Conservation (phyloP, 2,329 filamentous ascomycete genomes). For the Monilinia vaccinii-corymbosi region DNA sequence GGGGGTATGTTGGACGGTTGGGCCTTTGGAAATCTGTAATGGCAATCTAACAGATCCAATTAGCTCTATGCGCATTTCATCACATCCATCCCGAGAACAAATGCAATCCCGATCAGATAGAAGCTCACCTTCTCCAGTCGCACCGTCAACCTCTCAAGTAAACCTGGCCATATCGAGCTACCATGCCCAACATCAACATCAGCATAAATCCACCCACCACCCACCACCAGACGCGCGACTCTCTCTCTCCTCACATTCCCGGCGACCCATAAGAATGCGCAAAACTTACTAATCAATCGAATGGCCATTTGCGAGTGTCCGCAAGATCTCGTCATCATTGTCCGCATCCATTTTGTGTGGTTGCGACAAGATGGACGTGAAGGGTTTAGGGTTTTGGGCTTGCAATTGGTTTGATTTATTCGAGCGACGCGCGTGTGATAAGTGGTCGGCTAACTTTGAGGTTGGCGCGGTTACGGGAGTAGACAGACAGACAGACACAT, state of each 20-base stretch:
- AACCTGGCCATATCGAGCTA: constrained; percentile 33
- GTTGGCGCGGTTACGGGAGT: not conserved
- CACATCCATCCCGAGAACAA: not conserved
- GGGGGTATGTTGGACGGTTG: constrained; percentile 22
- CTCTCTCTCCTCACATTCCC: not conserved
- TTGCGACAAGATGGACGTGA: constrained; percentile 23
- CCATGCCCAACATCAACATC: constrained; percentile 14
- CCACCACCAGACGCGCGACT: too few species aligned
- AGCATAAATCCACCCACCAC: not conserved
- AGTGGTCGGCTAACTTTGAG: not conserved
- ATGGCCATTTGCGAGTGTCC: constrained; percentile 41
- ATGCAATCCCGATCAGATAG: too few species aligned
- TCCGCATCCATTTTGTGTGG: constrained; percentile 45
- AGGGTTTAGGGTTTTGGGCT: constrained; percentile 10
- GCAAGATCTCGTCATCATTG: constrained; percentile 33
- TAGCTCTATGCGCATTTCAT: not conserved
- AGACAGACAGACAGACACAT: too few species aligned
- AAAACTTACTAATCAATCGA: constrained; percentile 46
- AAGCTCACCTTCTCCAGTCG: constrained; percentile 30
- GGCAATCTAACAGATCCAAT: constrained; percentile 32
- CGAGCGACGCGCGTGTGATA: not conserved
- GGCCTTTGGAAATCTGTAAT: constrained; percentile 57
- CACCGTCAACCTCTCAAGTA: constrained; percentile 32
- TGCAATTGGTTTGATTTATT: not conserved
- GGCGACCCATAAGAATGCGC: not conserved